Evolutionary conservation across 352 stramenopile genomes (phyloP).

Genomic region (Globisporangium nagaii): DNA sequence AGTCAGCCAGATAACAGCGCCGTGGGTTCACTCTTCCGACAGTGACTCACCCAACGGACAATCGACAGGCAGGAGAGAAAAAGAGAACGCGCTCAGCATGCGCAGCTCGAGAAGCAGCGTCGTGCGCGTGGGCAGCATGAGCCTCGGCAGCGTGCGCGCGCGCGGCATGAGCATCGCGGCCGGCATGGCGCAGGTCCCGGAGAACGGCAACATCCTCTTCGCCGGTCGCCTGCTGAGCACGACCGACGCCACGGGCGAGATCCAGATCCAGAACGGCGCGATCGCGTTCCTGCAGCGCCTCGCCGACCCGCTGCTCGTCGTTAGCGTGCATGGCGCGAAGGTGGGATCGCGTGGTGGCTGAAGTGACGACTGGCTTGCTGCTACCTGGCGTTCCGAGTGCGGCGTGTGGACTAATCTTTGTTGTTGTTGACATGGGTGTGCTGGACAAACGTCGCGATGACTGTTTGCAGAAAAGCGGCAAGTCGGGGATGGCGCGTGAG

Average conservation of each 20-base stretch:
- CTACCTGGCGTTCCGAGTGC: too few species aligned
- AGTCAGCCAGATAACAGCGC: too few species aligned
- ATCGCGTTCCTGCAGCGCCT: conserved; percentile 72
- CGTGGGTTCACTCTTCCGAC: not conserved
- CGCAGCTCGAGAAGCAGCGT: conserved; percentile 6
- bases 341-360: conserved; percentile 12
- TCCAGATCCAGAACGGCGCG: conserved; percentile 69
- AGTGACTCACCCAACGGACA: not conserved
- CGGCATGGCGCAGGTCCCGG: conserved; percentile 3
- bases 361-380: not conserved
- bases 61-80: too few species aligned
- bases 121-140: conserved; percentile 14
- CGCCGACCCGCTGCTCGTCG: conserved; percentile 54
- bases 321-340: conserved; percentile 61
- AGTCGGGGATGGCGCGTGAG: conserved; percentile 37
- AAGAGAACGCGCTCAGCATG: not conserved
- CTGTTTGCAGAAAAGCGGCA: conserved; percentile 35
- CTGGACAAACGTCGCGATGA: not conserved
- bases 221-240: conserved; percentile 57
- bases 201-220: conserved; percentile 49
- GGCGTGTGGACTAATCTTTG: not conserved
- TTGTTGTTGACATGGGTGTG: not conserved
- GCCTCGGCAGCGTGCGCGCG: not conserved
- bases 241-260: conserved; percentile 27
- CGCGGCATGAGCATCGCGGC: not conserved